Conservation (phyloP, 192 early-diverging fungal species). For the Backusella macrospora region DNA sequence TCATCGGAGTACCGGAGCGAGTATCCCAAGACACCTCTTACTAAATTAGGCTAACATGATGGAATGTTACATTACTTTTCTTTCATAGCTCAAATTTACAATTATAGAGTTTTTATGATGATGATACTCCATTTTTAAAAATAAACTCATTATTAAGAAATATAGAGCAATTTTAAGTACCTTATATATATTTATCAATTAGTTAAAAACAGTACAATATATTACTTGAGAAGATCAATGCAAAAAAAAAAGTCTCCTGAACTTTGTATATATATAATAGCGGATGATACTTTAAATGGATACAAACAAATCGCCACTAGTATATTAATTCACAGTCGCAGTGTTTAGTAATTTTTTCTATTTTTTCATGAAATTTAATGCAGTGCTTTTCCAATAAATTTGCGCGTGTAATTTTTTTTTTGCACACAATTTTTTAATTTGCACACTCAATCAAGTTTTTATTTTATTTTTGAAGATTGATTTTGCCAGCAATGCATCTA, state of each 20-base stretch:
- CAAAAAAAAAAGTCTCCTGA: background rate
- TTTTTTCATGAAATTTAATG: background rate
- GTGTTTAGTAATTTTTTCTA: background rate
- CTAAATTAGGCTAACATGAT: slow-evolving; percentile 2
- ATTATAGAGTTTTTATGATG: slow-evolving; percentile 7
- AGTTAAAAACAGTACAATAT: too few species aligned
- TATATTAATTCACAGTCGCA: background rate
- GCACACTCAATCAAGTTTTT: too few species aligned
- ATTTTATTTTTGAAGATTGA: too few species aligned
- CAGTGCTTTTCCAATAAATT: too few species aligned
- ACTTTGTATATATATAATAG: background rate
- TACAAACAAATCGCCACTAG: too few species aligned
- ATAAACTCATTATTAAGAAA: background rate
- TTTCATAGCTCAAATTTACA: background rate
- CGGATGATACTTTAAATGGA: too few species aligned
- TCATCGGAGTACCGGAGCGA: slow-evolving; percentile 3
- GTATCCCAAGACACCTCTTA: background rate
- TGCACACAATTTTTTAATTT: too few species aligned
- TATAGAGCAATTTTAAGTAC: background rate
- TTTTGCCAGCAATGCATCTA: too few species aligned
- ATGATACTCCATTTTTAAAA: slow-evolving; percentile 1
- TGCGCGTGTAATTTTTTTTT: too few species aligned
- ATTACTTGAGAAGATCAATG: background rate
- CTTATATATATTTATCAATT: too few species aligned
- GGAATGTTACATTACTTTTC: background rate